Base-by-base conservation (phyloP, 345 rosid genomes). In the Heritiera fomes region DNA sequence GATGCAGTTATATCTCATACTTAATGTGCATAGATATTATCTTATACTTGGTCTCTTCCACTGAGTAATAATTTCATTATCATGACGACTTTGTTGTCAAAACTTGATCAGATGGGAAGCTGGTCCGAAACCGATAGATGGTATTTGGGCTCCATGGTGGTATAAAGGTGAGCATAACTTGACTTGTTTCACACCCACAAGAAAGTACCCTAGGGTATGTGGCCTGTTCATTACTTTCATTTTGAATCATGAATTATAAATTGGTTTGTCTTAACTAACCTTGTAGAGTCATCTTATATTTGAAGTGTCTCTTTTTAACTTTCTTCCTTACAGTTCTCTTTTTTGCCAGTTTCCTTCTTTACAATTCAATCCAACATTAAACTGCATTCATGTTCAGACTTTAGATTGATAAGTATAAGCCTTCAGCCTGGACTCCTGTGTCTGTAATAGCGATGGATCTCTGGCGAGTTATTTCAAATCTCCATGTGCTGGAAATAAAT, bases 111-210 rank as follows among this genome's bases (percentile, higher is more conserved):
- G 98, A 83, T 94, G 97, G 98, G 89, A 91, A 79, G 92, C 93
- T 88, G 97, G 95, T 81, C 92, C 98, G 15, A 94, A 90, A 84
- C 85, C 88, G 45, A 70, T 89, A 61, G 97, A 92, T 87, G 98
- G 98, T 68, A 18, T 90, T 53, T 92, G 98, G 97, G 97, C 93
- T 23, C 90, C 91, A 55, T 89, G 94, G 98, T 91, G 97, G 98
- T 94, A 94, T 76, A 80, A 83, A 81, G 85, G 87, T 61, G 91
- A 87, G 13, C 94, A 89, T 52, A 77, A 87, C 77, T 91, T 95
- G 15, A 89, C 94, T 4, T 53, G 90, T 76, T 94, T 94, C 80
- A 67, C 79, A 18, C 81, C 86, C 71, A 73, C 86, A 17, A 86
- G 85, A 75, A 88, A 88, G 80, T 88, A 86, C 87, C 88, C 94